Base-by-base conservation (phyloP, 768 basidiomycete species). In the Suillus paluster region DNA sequence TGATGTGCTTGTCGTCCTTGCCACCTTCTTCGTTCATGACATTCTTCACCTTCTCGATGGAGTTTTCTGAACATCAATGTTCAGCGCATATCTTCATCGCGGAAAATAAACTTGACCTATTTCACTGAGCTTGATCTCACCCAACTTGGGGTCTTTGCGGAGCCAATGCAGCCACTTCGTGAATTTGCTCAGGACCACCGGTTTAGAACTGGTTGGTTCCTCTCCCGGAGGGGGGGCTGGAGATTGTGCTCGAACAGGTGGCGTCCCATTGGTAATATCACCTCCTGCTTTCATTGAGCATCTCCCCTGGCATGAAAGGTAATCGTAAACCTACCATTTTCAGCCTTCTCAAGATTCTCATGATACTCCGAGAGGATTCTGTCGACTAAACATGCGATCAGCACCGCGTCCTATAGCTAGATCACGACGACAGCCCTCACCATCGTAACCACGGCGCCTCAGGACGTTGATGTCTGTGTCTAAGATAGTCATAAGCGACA, bases 401-500 rank as follows among this genome's bases (percentile, higher is more conserved):
- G 14, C 12, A 1, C 3, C 21, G 8, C 4, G 21, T 11, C 30
- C 30, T 45, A 30, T 30, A 8, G n/a, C n/a, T n/a, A n/a, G 25
- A 45, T 27, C 5, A 39, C 34, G 46, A 9, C 10, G 23, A 38
- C 41, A 44, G 8, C 61, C n/a, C 76, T 41, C 68, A 89, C 91
- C 88, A 71, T 93, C 91, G 72, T 92, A 95, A 9, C 93, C 94
- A 62, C 93, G 80, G 34, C 92, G 79, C 65, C 87, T 87, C 60
- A 96, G 77, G 12, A 91, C 86, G 52, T 86, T 81, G n/a, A 97
- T 74, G 60, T 94, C 90, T 0, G 95, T 96, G 0, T 92, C 91
- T 19, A 98, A 80, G 50, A 98, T 92, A 0, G 94, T 96, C 84
- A 92, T 90, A 64, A 97, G 87, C 10, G 97, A 74, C 15, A 97